Evolutionary conservation across 352 stramenopile genomes (phyloP), one percentile per base, ranked within the genome.

Genomic region (Phytophthora hibernalis): DNA sequence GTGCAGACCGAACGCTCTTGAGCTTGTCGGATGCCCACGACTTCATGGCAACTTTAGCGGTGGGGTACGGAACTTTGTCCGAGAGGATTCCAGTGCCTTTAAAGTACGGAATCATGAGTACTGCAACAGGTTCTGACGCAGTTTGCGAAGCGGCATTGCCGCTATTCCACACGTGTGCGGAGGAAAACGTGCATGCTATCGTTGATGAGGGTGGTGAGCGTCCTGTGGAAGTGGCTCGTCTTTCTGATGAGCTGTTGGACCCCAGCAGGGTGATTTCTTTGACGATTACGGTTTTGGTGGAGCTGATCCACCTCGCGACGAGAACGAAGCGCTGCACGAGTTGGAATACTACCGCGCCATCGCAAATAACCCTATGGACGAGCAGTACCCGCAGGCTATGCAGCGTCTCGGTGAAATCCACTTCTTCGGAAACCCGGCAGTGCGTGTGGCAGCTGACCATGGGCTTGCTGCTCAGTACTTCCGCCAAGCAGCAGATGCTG

Each of bases 371-470:
- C 83, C 82, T 0, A 77, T 80, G 49, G 81, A 92, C 44, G 79
- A 89, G 8, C 72, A 85, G 54, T 91, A 76, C 59, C 60, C 74
- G 10, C 74, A 82, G 43, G 86, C 86, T 2, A 84, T 86, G 15
- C 75, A 91, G 24, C 74, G 76, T 24, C 77, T 95, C 11, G 86
- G 79, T 8, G 84, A 92, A 66, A 80, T 87, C 51, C 83, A 90
- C 35, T 93, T 87, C 53, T 92, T 90, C 33, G 86, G 86, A 7
- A 82, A 95, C 42, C 74, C 74, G 1, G 81, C 77, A 11, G 86
- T 80, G 18, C 81, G 83, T 1, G 70, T 95, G 0, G 61, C 61
- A 3, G 70, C 71, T n/a, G 72, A 95, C 43, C 79, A 79, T 12
- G 70, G 53, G 13, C 69, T 71, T 45, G 86, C 84, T 1, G 80